phyloP scores from a whole-genome alignment of 1,284 basidiomycete genomes.

The Cystobasidium slooffiae region DNA sequence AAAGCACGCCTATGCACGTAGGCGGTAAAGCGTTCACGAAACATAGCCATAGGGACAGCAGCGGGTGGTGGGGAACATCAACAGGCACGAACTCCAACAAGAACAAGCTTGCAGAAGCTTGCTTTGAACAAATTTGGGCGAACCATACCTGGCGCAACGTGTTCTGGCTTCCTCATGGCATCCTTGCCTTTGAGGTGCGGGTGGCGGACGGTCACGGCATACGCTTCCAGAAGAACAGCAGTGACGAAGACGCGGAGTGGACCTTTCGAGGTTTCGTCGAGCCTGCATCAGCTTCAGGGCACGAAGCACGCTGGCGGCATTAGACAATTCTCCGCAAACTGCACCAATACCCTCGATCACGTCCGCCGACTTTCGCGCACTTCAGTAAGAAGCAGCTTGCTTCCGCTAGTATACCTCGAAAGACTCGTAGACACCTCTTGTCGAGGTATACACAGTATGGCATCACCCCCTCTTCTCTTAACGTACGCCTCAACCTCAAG shows the following conservation, averaged over 20 bases:
- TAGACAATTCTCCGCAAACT: not conserved
- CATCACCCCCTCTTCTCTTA: constrained; percentile 11
- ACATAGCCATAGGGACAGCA: constrained; percentile 37
- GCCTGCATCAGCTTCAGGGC: constrained; percentile 21
- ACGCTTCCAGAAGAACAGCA: constrained; percentile 38
- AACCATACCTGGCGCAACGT: constrained; percentile 32
- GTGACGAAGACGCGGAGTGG: constrained; percentile 15
- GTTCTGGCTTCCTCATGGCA: constrained; percentile 34
- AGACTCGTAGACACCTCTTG: not conserved
- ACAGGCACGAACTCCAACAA: constrained; percentile 28
- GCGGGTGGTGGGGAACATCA: constrained; percentile 37
- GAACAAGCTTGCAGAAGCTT: constrained; percentile 26
- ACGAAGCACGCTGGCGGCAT: constrained; percentile 30
- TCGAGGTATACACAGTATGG: not conserved
- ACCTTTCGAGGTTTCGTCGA: constrained; percentile 41
- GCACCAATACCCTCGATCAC: not conserved
- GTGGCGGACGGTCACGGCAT: constrained; percentile 35
- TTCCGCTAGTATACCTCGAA: not conserved
- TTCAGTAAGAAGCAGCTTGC: not conserved
- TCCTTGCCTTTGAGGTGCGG: constrained; percentile 29
- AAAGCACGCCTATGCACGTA: constrained; percentile 20
- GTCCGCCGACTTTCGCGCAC: not conserved
- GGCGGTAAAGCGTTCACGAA: constrained; percentile 41
- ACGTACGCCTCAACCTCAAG: not conserved
- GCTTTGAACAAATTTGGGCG: constrained; percentile 21